Evolutionary conservation across 139 green algal species (phyloP), one percentile per base, ranked within the genome.

Genomic region (Volvox reticuliferus): DNA sequence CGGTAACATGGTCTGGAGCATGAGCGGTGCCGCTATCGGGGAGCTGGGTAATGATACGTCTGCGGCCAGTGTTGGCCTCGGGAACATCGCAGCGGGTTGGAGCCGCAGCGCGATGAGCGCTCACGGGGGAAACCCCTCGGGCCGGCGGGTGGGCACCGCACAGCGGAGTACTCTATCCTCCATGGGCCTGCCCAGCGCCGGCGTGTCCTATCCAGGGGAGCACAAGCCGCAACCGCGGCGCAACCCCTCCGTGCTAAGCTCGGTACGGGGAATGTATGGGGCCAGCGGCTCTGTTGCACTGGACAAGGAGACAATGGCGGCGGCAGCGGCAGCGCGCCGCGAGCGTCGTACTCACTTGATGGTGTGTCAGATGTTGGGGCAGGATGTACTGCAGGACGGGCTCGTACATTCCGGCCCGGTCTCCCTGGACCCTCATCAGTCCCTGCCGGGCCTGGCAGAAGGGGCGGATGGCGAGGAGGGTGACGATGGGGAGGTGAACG

Each of bases 301-400:
- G 3, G 85, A 89, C 18, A 28, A 55, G 28, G 85, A 73, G 69
- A 26, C 44, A 9, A 16, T 79, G 44, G 69, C 69, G 44, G 85
- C 44, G 44, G 85, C 85, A 30, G 26, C 21, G 37, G 69, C 37
- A 36, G 37, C 26, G 69, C 85, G 85, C n/a, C n/a, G 32, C n/a
- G 86, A 83, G 30, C n/a, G 50, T 12, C 86, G 86, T 16, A 76
- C 50, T 36, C 86, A 90, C 30, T 32, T 55, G 26, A 36, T 33
- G 30, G 21, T 90, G 44, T 14, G 62, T 1, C 73, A 90, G 71
- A 61, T 90, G 71, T 69, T 90, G 16, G 86, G 86, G 30, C 61
- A 62, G n/a, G 85, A 89, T 44, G 36, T 79, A 28, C 16, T 89
- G 69, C 30, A 35, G 12, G 69, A 89, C 26, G 36, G 67, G 0